Evolutionary conservation across 1,284 basidiomycete species (phyloP), one percentile per base, ranked within the genome.

Genomic region (Leccinum ponderosum): DNA sequence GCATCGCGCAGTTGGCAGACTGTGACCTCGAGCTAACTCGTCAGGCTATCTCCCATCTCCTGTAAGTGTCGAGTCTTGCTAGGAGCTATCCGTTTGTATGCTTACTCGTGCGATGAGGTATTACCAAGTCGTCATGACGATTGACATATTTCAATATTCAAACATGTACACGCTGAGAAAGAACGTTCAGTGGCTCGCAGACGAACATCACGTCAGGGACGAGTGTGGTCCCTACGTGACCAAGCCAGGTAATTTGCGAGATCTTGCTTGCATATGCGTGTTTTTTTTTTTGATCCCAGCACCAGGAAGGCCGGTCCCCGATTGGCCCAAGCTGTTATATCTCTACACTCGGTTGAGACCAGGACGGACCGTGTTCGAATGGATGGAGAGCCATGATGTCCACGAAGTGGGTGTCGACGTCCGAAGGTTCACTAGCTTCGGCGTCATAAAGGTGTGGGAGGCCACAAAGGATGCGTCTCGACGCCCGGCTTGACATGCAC

Each of bases 131-230:
- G 89, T 98, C 69, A 95, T 98, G 87, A 91, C 90, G 68, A 89
- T 95, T 58, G 96, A 99, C 77, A 93, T 98, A 56, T 99, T 99
- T 74, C 95, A 98, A 74, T 97, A 91, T 75, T 93, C 93, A n/a
- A 98, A 98, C 76, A 94, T 97, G 87, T 99, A 99, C 73, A 93
- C 93, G 0, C 81, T 97, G 37, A 87, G 90, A 54, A 91, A 91
- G 64, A 89, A 87, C 64, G 87, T 97, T 25, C 88, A 94, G 67
- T 93, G 89, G 83, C 83, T 97, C 48, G 91, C 91, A 8, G 86
- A 91, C 59, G 94, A 95, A 73, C 77, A 82, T 4, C 89, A 92
- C 68, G 91, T 97, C 55, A 87, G 86, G 60, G 82, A 87, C 22
- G 96, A 98, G 77, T 98, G 96, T 73, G 94, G 92, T 2, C 83